Evolutionary conservation across 2,329 filamentous ascomycete genomes (phyloP), one percentile per base, ranked within the genome.

Genomic region (Sordariomycetes sp.): DNA sequence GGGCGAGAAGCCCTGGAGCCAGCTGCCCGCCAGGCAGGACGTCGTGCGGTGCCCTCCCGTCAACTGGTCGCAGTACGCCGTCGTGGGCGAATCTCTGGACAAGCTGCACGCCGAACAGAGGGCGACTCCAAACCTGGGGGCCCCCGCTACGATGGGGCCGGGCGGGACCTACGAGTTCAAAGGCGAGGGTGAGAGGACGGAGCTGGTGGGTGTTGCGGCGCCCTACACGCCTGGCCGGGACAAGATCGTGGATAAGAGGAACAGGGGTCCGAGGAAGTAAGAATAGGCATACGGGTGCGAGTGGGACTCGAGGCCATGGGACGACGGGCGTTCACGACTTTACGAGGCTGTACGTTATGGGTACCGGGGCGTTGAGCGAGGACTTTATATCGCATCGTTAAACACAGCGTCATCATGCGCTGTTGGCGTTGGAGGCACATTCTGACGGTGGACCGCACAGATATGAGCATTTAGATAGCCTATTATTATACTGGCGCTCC

Each of bases 61-160:
- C 67, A 96, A 97, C 74, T 97, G 93, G 93, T 83, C 86, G 14
- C 92, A 96, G 68, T 97, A 97, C 70, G 89, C 90, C 64, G 79
- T 97, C n/a, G 85, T 94, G 3, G 92, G 90, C 54, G 69, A 72
- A 24, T 83, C 89, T 1, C 77, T 97, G 40, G 90, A 97, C 70
- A 88, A 85, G 68, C 76, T 97, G 62, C 92, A 97, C 69, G 81
- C 84, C 55, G 89, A 96, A 67, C 91, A 97, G 72, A 74, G 85
- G 57, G 73, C 76, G 54, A 80, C 82, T 58, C 91, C 90, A 1
- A 74, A 72, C 10, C 76, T 79, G 48, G 83, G 83, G 1, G 69
- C 68, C 16, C 83, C 83, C 0, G 78, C 77, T 20, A 66, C 66
- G 7, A 62, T 75, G 25, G 70, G 69, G 5, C 59, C 72, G 8